Conservation (phyloP, 495 filamentous ascomycete species). For the Trichoderma parareesei region DNA sequence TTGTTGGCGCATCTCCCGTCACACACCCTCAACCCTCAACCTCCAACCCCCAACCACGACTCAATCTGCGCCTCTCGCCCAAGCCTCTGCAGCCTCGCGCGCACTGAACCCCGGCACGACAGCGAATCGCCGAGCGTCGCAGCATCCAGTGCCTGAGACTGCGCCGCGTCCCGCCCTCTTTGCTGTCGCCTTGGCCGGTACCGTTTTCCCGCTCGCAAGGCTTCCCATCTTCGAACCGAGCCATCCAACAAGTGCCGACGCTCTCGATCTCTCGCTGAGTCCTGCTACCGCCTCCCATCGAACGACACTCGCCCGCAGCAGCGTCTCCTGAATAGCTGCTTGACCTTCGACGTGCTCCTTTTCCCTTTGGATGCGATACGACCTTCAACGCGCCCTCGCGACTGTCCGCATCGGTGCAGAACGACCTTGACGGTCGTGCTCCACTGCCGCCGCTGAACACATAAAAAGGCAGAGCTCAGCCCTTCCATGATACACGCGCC, state of each 20-base stretch:
- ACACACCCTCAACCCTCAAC: neutral
- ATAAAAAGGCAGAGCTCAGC: neutral
- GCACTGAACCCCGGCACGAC: neutral
- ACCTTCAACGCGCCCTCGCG: neutral
- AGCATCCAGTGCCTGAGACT: neutral
- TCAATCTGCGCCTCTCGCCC: neutral
- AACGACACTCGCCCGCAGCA: neutral
- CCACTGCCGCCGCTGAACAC: neutral
- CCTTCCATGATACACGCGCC: conserved; percentile 4
- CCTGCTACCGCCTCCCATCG: neutral
- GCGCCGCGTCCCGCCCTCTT: neutral
- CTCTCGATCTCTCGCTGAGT: neutral
- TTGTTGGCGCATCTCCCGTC: conserved; percentile 2
- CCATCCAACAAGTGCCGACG: neutral
- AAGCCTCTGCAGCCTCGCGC: neutral
- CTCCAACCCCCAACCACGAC: neutral
- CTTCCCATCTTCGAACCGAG: neutral
- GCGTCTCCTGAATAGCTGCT: neutral
- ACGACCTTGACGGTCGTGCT: neutral
- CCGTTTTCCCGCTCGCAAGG: neutral
- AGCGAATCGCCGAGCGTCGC: neutral
- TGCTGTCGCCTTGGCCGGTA: neutral
- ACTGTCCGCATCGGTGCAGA: neutral
- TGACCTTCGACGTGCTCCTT: neutral
- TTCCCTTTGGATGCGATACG: neutral